Percentiles rank a stretch among this genome's conserved stretches.
phyloP scores from a whole-genome alignment of 2,329 filamentous ascomycete species.

The Aureobasidium sp. region DNA sequence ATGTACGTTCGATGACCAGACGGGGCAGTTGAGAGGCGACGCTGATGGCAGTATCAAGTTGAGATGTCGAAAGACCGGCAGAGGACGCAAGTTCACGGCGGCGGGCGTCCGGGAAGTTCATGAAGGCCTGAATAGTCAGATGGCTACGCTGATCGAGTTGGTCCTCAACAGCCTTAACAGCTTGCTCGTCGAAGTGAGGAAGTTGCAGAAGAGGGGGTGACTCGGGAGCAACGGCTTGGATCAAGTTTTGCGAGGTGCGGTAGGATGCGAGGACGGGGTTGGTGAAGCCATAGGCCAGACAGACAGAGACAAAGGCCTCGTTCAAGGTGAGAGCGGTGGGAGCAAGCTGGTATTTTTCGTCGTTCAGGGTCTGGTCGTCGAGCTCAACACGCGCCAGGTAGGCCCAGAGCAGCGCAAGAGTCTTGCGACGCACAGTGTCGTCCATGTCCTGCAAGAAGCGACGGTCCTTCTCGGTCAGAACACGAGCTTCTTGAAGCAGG shows the following conservation, averaged over 20 bases:
- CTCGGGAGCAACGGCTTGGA: slow-evolving; percentile 80
- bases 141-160: slow-evolving; percentile 52
- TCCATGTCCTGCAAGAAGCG: slow-evolving; percentile 73
- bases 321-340: slow-evolving; percentile 80
- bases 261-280: slow-evolving; percentile 76
- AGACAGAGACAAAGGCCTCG: slow-evolving; percentile 78
- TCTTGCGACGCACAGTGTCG: slow-evolving; percentile 72
- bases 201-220: slow-evolving; percentile 87
- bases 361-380: slow-evolving; percentile 67
- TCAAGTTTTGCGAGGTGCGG: slow-evolving; percentile 73
- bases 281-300: slow-evolving; percentile 80
- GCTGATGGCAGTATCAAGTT: slow-evolving; percentile 68
- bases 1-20: slow-evolving; percentile 80
- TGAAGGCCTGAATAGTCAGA: slow-evolving; percentile 76
- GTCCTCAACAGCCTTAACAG: slow-evolving; percentile 61
- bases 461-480: slow-evolving; percentile 66
- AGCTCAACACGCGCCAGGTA: slow-evolving; percentile 87
- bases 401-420: slow-evolving; percentile 85
- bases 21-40: slow-evolving; percentile 80
- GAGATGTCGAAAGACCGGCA: slow-evolving; percentile 62
- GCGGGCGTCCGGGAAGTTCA: slow-evolving; percentile 70
- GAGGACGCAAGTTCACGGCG: slow-evolving; percentile 67
- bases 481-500: slow-evolving; percentile 57
- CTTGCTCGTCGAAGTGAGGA: slow-evolving; percentile 68
- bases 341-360: slow-evolving; percentile 82